Evolutionary conservation across 2,329 filamentous ascomycete species (phyloP), one percentile per base, ranked within the genome.

Genomic region (Ophiostoma sp.): DNA sequence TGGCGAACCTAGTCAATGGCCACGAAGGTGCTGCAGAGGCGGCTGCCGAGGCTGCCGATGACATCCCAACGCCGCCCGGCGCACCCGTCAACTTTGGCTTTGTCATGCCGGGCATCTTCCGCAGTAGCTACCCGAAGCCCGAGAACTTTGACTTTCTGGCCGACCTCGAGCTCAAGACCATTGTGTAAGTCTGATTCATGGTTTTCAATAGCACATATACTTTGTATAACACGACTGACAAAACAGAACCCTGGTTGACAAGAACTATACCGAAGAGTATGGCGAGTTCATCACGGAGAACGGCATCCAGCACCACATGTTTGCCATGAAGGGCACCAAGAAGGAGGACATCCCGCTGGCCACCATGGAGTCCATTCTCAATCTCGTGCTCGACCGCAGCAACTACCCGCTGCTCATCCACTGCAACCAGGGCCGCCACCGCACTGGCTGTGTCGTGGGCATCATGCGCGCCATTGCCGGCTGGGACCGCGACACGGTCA

Each of bases 401-500:
- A 92, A 96, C 71, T 88, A 95, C 72, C 93, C 93, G 0, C 78
- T 97, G 11, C 82, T 97, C 52, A 85, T 97, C 64, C 93, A 97
- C 77, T 97, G 93, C 83, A 97, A 97, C 76, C 93, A 96, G 73
- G 93, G 93, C 76, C 95, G 89, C 84, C 93, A 97, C 76, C 89
- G 93, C 69, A 97, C 93, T 18, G 93, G 93, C 36, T 97, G 93
- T 75, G 89, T 95, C n/a, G 85, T 93, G 65, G 93, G 87, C 18
- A 88, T 90, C 69, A 84, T 96, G 71, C 88, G 93, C 71, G 91
- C 90, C 76, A 79, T 91, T 12, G 84, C 87, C 14, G 87, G 89
- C 14, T 91, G 90, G 87, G 80, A 86, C 18, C 76, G 87, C 1
- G 76, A 83, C 1, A 79, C 81, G 16, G 85, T 91, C 47, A 77